Evolutionary conservation across 2,329 filamentous ascomycete species (phyloP).

Genomic region (Aspergillus sclerotialis): DNA sequence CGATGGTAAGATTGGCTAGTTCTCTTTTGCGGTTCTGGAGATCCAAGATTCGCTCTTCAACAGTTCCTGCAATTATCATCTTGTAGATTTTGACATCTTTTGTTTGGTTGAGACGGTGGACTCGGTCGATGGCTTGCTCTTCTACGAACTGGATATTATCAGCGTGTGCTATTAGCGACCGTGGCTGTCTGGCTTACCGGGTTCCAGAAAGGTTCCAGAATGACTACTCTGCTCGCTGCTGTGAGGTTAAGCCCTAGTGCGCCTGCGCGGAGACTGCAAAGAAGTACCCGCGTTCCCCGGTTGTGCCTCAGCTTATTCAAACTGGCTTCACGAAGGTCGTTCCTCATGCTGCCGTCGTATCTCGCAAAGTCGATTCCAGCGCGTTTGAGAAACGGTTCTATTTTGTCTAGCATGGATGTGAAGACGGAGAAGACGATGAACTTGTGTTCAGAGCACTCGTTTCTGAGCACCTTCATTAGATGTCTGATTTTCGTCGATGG

Average conservation of each 20-base stretch:
- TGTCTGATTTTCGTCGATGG: constrained; percentile 86
- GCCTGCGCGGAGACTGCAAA: constrained; percentile 92
- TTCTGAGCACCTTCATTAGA: constrained; percentile 70
- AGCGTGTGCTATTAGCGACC: constrained; percentile 12
- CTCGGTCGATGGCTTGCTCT: constrained; percentile 96
- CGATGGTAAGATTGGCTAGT: constrained; percentile 85
- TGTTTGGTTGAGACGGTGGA: constrained; percentile 96
- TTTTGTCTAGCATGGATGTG: constrained; percentile 93
- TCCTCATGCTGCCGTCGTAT: constrained; percentile 93
- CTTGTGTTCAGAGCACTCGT: constrained; percentile 76
- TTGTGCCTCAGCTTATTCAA: constrained; percentile 70
- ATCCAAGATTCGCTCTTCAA: constrained; percentile 91
- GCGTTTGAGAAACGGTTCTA: constrained; percentile 79
- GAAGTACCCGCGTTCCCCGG: constrained; percentile 67
- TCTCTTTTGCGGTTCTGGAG: constrained; percentile 90
- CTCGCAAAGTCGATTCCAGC: constrained; percentile 73
- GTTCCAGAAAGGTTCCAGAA: constrained; percentile 98
- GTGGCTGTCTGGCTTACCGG: constrained; percentile 50
- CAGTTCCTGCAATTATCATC: constrained; percentile 75
- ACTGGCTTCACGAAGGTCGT: constrained; percentile 83
- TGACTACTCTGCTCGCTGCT: constrained; percentile 84
- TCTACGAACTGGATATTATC: constrained; percentile 69
- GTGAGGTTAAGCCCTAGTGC: constrained; percentile 90
- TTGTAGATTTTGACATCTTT: constrained; percentile 93
- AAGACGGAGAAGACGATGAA: constrained; percentile 99